Conservation (phyloP, 352 stramenopile species). For the Aphanomyces invadans region DNA sequence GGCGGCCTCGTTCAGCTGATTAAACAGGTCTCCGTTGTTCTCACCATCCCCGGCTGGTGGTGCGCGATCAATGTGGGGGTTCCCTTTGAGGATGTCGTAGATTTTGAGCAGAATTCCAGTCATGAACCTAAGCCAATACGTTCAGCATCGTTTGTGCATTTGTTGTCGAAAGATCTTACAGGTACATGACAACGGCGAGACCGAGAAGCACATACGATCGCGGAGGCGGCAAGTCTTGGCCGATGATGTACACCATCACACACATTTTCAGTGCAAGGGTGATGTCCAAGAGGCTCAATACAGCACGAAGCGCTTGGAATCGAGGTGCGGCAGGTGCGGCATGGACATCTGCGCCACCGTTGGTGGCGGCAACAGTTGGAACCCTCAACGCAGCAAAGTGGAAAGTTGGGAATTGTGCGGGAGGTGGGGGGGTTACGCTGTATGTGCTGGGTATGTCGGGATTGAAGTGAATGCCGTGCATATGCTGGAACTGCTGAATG, state of each 20-base stretch:
- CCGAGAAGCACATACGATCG: slow-evolving; percentile 64
- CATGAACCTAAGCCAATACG: slow-evolving; percentile 43
- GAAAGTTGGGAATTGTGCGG: neutral
- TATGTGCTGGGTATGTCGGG: neutral
- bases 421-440: neutral
- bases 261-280: slow-evolving; percentile 77
- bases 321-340: neutral
- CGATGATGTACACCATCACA: slow-evolving; percentile 86
- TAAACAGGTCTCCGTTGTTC: slow-evolving; percentile 27
- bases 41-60: slow-evolving; percentile 19
- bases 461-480: slow-evolving; percentile 10
- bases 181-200: slow-evolving; percentile 64
- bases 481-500: slow-evolving; percentile 19
- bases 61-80: slow-evolving; percentile 26
- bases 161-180: no score
- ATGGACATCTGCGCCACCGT: neutral
- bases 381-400: neutral
- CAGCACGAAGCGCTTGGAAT: slow-evolving; percentile 32
- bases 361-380: neutral
- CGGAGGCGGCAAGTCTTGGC: slow-evolving; percentile 69
- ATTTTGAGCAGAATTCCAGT: slow-evolving; percentile 77
- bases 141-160: no score
- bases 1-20: slow-evolving; percentile 12
- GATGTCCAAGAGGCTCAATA: slow-evolving; percentile 57
- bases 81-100: slow-evolving; percentile 46